phyloP scores from a whole-genome alignment of 306 rosid species.

The Casuarina cunninghamiana region DNA sequence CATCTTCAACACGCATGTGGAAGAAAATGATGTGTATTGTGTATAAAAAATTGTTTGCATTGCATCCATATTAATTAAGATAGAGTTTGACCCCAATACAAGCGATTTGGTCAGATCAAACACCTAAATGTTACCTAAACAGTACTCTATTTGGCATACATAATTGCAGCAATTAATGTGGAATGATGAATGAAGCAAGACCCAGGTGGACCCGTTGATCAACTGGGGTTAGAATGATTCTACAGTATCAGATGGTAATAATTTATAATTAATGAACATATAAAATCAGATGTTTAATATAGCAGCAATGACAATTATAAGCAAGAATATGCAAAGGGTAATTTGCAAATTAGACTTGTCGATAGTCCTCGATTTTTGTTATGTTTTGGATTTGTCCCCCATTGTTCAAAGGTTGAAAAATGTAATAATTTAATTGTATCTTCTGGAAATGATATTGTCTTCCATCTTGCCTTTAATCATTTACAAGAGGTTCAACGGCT shows the following conservation, averaged over 20 bases:
- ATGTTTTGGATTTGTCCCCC: no score
- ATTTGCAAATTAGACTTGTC: not conserved
- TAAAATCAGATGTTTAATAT: not conserved
- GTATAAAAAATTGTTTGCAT: not conserved
- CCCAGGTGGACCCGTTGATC: not conserved
- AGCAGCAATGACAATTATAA: not conserved
- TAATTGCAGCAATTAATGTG: conserved; percentile 11
- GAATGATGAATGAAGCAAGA: not conserved
- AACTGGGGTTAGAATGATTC: not conserved
- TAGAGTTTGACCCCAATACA: conserved; percentile 17
- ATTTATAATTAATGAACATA: no score
- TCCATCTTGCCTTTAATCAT: no score
- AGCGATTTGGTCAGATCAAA: conserved; percentile 11
- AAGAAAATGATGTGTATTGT: no score
- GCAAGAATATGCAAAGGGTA: not conserved
- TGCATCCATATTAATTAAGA: not conserved
- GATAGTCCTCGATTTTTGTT: no score
- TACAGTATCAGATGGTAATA: not conserved
- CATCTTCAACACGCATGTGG: not conserved
- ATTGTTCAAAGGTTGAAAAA: no score
- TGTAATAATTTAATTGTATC: no score
- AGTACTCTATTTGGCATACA: not conserved
- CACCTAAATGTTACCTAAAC: conserved; percentile 18
- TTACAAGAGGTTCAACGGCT: no score
- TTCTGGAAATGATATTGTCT: no score